Evolutionary conservation across 306 rosid genomes (phyloP), one percentile per base, ranked within the genome.

Genomic region (Styphnolobium japonicum): DNA sequence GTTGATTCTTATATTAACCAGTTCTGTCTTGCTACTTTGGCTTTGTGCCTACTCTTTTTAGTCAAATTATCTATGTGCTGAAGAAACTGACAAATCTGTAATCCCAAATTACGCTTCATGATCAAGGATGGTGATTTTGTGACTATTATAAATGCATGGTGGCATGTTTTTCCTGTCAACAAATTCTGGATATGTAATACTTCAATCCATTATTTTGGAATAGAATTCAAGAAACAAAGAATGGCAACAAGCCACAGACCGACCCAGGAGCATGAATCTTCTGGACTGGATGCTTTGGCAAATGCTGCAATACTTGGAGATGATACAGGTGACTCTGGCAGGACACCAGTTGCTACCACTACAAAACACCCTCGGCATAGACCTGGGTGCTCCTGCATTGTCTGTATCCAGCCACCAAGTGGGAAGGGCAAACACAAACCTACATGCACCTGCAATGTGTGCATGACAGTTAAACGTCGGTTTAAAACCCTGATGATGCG

Each of bases 381-480:
- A 40, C 98, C 99, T 18, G 99, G 99, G 75, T 95, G 99, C 90
- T 93, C 99, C 60, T 95, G 99, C 86, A 95, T 95, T 83, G 99
- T 95, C 67, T 95, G 99, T 87, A 95, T 95, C 90, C 99, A 95
- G 83, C 99, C 99, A 66, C 99, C 99, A 0, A 95, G 99, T 60
- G 99, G 99, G 66, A 95, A 95, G 86, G 99, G 99, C 46, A 95
- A 95, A 89, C 99, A 95, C 90, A 95, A 95, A 77, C 98, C 99
- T 62, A 83, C 97, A 45, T 95, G 99, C 90, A 91, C 93, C 10
- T 95, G 99, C 86, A 86, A 86, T 2, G 99, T 95, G 55, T 95
- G 99, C 90, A 89, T 87, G 92, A 91, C 99, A 18, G 99, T 95
- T 39, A 95, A 95, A 76, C 98, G 98, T 1, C 95, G 99, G 51